phyloP scores from a whole-genome alignment of 2,329 filamentous ascomycete genomes.

The Blumeria graminis region DNA sequence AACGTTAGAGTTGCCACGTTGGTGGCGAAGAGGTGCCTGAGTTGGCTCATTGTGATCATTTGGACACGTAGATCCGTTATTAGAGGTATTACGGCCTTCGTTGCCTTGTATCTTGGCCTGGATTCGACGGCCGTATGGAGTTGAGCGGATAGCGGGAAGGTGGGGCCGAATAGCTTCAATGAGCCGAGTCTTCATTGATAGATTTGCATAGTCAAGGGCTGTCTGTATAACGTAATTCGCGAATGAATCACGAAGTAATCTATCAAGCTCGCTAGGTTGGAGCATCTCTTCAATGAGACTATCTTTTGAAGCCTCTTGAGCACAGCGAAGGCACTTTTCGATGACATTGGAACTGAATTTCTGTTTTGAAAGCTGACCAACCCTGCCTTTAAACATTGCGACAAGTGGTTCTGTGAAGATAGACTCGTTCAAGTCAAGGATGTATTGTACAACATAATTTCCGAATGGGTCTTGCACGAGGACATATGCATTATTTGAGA shows the following conservation, averaged over 20 bases:
- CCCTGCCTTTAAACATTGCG: conserved; percentile 49
- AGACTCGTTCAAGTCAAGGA: conserved; percentile 76
- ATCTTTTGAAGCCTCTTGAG: conserved; percentile 48
- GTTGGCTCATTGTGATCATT: conserved; percentile 8
- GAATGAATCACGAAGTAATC: conserved; percentile 72
- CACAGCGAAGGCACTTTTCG: conserved; percentile 81
- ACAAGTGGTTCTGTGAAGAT: conserved; percentile 78
- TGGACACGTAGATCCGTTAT: conserved; percentile 14
- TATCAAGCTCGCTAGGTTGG: conserved; percentile 54
- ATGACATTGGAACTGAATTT: conserved; percentile 99
- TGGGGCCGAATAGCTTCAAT: conserved; percentile 72
- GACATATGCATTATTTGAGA: conserved; percentile 67
- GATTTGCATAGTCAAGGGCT: conserved; percentile 63
- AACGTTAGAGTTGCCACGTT: conserved; percentile 14
- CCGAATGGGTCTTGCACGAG: conserved; percentile 93
- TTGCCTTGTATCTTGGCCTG: conserved; percentile 58
- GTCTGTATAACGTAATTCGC: conserved; percentile 98
- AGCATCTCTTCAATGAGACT: conserved; percentile 70
- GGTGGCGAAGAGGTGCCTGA: conserved; percentile 13
- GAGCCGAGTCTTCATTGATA: conserved; percentile 45
- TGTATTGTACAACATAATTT: conserved; percentile 98
- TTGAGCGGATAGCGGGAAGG: conserved; percentile 63
- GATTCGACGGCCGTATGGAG: conserved; percentile 84
- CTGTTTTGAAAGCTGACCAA: conserved; percentile 58
- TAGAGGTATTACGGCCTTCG: conserved; percentile 18